Base-by-base conservation (phyloP, 2,329 filamentous ascomycete genomes). In the Xylariaceae sp. region DNA sequence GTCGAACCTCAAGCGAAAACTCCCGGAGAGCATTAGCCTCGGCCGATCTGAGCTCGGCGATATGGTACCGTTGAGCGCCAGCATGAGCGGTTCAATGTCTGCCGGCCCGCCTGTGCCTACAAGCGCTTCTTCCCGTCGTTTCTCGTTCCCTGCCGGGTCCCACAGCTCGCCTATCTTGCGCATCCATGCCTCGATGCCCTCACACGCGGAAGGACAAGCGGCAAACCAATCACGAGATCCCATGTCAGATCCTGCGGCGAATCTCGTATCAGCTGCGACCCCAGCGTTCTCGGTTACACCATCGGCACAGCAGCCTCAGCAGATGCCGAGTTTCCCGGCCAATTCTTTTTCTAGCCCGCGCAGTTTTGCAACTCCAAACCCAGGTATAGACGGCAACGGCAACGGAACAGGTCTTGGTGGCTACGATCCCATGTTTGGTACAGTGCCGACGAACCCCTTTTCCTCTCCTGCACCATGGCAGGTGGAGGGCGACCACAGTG, bases 341-440 rank as follows among this genome's bases (percentile, higher is more conserved):
- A 66, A 71, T 3, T 66, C 76, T 1, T 80, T 78, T 66, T 79
- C 75, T 31, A 75, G 78, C 4, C 72, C 73, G 2, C 81, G 79
- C 60, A 75, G 69, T 62, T 82, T 74, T 51, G 56, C 70, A n/a
- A 67, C 72, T 6, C 72, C 75, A 37, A 71, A 69, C 7, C 71
- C 74, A 11, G 67, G 59, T 29, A 70, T 67, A 31, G 67, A 69
- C 11, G 73, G 58, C 44, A 60, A 62, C 49, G 61, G 71, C 29
- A 73, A 63, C 40, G 63, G 62, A 44, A 58, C 70, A 14, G 71
- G 67, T 16, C 68, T 69, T 21, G 68, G 66, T 3, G 69, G 71
- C 2, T 86, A 80, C 65, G 84, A 87, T 59, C 80, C 83, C 9
- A 86, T 87, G 82, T 87, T 87, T 65, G 81, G 82, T 11, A 77